A percentile compares a stretch with the other conserved stretches of the same genome.
Conservation (phyloP, 1,284 basidiomycete genomes). For the Moniliella sp. region DNA sequence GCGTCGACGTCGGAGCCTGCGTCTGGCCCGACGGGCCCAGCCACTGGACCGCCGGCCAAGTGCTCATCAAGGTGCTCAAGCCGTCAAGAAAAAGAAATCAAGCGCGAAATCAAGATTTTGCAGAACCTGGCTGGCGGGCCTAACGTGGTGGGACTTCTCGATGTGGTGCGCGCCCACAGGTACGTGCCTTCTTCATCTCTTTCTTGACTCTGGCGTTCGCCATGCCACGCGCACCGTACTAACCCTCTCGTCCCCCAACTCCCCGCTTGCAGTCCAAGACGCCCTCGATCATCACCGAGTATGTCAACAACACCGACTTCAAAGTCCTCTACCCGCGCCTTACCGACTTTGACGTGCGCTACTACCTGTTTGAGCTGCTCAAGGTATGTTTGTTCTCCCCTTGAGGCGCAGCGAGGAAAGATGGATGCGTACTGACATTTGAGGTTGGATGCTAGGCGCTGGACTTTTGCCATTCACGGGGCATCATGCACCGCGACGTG, state of each 20-base stretch:
- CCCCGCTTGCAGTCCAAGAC: slow-evolving; percentile 58
- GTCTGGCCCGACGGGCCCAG: neutral
- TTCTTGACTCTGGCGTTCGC: neutral
- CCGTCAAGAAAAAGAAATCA: slow-evolving; percentile 99
- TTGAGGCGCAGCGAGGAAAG: too few relatives aligned
- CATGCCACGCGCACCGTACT: neutral
- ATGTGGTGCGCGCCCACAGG: slow-evolving; percentile 64
- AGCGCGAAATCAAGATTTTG: slow-evolving; percentile 94
- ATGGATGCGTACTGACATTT: neutral
- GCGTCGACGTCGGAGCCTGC: neutral
- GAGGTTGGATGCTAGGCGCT: slow-evolving; percentile 45
- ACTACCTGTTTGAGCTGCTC: slow-evolving; percentile 85
- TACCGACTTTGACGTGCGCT: slow-evolving; percentile 80
- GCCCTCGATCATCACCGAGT: slow-evolving; percentile 95
- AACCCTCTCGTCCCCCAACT: too few relatives aligned
- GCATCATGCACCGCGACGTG: slow-evolving; percentile 96
- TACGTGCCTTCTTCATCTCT: slow-evolving; percentile 6
- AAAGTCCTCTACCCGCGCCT: slow-evolving; percentile 88
- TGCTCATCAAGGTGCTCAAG: slow-evolving; percentile 95
- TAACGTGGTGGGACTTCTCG: slow-evolving; percentile 61
- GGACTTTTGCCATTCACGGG: slow-evolving; percentile 91
- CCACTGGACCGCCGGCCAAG: too few relatives aligned
- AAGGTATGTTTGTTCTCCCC: slow-evolving; percentile 49
- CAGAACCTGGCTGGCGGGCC: slow-evolving; percentile 90
- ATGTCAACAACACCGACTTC: slow-evolving; percentile 93